These are phyloP conservation scores for Colletotrichum sojae DNA, from an alignment of 2,329 filamentous ascomycete species.

Conservation along the genomic window DNA sequence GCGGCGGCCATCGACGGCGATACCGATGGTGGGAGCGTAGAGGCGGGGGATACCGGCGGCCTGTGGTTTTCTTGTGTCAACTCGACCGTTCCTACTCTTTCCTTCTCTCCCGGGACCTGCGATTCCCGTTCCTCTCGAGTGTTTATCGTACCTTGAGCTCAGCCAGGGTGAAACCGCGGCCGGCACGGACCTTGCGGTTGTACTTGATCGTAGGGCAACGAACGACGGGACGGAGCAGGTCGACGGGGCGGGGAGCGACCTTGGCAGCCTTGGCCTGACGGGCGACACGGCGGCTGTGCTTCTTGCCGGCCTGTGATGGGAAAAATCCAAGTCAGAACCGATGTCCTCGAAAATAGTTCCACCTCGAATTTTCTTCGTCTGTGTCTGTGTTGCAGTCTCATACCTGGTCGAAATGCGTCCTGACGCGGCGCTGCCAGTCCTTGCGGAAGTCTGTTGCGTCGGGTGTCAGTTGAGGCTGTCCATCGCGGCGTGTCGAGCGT, in stretches of 20 bases:
- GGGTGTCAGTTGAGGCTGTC: constrained; percentile 55
- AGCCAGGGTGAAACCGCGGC: constrained; percentile 96
- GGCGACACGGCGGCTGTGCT: constrained; percentile 91
- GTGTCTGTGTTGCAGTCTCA: constrained; percentile 46
- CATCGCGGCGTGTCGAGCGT: constrained; percentile 40
- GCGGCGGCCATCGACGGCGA: constrained; percentile 95
- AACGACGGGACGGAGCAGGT: constrained; percentile 96
- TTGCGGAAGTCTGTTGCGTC: constrained; percentile 88
- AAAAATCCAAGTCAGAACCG: constrained; percentile 42
- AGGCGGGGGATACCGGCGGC: constrained; percentile 96
- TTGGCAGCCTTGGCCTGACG: constrained; percentile 95
- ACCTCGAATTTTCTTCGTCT: constrained; percentile 43
- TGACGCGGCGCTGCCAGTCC: constrained; percentile 99
- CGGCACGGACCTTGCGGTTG: constrained; percentile 97
- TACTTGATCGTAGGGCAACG: constrained; percentile 99
- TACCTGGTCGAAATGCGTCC: constrained; percentile 99
- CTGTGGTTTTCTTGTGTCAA: constrained; percentile 59
- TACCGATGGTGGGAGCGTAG: constrained; percentile 95
- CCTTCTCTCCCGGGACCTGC: neutral
- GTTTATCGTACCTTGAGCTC: constrained; percentile 89
- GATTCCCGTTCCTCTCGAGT: neutral
- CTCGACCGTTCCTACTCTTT: constrained; percentile 3
- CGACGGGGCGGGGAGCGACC: constrained; percentile 95
- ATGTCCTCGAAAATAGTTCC: constrained; percentile 43
- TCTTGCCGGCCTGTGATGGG: constrained; percentile 85